Evolutionary conservation across 164 flowering plant genomes (phyloP).

Genomic region (Dillenia suffruticosa): DNA sequence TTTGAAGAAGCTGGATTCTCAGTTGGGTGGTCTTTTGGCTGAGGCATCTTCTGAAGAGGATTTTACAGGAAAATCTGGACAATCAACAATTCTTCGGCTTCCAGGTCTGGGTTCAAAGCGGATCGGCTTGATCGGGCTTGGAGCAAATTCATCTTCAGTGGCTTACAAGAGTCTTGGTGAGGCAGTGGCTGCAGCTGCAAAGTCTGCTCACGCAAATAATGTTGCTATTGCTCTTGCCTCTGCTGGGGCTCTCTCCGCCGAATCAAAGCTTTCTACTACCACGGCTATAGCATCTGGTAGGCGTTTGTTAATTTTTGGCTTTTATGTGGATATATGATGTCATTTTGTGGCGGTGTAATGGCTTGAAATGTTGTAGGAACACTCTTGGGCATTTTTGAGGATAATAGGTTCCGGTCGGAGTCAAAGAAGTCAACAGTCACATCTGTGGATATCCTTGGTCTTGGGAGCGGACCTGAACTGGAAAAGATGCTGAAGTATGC

Average conservation of each 20-base stretch:
- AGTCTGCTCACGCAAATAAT: constrained; percentile 68
- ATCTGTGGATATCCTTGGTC: constrained; percentile 84
- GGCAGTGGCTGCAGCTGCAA: constrained; percentile 72
- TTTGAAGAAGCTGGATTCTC: constrained; percentile 58
- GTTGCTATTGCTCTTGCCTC: constrained; percentile 80
- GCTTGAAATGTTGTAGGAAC: constrained; percentile 45
- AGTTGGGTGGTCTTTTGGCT: constrained; percentile 70
- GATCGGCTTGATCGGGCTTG: constrained; percentile 83
- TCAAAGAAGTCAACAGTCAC: constrained; percentile 59
- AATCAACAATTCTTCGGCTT: constrained; percentile 69
- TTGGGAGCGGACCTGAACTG: constrained; percentile 80
- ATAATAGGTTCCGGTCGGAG: constrained; percentile 80
- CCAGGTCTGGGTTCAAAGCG: constrained; percentile 77
- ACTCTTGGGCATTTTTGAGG: constrained; percentile 72
- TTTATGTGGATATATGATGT: background rate
- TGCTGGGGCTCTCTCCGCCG: constrained; percentile 47
- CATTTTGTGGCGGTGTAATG: constrained; percentile 3
- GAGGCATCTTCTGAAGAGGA: constrained; percentile 89
- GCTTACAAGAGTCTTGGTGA: constrained; percentile 56
- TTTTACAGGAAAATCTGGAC: constrained; percentile 90
- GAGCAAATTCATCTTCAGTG: constrained; percentile 28
- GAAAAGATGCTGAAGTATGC: constrained; percentile 76
- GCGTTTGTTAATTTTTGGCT: background rate
- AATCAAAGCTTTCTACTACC: constrained; percentile 55
- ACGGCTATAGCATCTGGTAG: constrained; percentile 83